These are phyloP conservation scores for Zangia roseola DNA, from an alignment of 768 basidiomycete genomes.

Conservation along the genomic window DNA sequence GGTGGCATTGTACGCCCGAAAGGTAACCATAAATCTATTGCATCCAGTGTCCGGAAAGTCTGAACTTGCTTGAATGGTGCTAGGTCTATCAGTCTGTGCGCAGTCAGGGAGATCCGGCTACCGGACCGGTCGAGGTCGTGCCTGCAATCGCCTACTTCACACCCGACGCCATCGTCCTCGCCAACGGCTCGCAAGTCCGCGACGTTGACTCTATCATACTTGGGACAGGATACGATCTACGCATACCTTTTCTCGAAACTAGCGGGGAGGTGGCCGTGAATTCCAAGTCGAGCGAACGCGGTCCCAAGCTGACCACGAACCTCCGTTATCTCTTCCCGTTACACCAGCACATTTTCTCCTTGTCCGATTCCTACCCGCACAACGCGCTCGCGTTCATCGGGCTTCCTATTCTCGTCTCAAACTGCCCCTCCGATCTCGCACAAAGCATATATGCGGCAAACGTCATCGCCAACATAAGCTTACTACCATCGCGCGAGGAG, in stretches of 20 bases:
- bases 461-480: constrained; percentile 39
- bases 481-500: constrained; percentile 41
- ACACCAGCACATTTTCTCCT: constrained; percentile 51
- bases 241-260: constrained; percentile 47
- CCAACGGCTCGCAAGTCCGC: constrained; percentile 40
- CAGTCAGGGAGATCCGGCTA: constrained; percentile 15
- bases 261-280: constrained; percentile 20
- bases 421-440: constrained; percentile 35
- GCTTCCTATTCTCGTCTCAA: constrained; percentile 46
- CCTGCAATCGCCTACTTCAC: constrained; percentile 53
- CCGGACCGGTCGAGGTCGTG: constrained; percentile 30
- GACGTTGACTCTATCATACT: constrained; percentile 50
- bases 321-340: constrained; percentile 54
- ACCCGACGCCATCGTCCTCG: constrained; percentile 41
- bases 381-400: constrained; percentile 58
- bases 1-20: constrained; percentile 36
- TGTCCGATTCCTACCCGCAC: constrained; percentile 45
- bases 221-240: constrained; percentile 55
- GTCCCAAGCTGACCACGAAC: constrained; percentile 43
- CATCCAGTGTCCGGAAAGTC: no score
- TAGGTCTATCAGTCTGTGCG: constrained; percentile 40
- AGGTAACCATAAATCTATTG: constrained; percentile 43
- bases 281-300: constrained; percentile 15
- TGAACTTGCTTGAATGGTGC: no score
- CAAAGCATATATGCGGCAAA: constrained; percentile 46